Evolutionary conservation across 495 filamentous ascomycete species (phyloP).

Genomic region (Rhizodiscina lignyota): DNA sequence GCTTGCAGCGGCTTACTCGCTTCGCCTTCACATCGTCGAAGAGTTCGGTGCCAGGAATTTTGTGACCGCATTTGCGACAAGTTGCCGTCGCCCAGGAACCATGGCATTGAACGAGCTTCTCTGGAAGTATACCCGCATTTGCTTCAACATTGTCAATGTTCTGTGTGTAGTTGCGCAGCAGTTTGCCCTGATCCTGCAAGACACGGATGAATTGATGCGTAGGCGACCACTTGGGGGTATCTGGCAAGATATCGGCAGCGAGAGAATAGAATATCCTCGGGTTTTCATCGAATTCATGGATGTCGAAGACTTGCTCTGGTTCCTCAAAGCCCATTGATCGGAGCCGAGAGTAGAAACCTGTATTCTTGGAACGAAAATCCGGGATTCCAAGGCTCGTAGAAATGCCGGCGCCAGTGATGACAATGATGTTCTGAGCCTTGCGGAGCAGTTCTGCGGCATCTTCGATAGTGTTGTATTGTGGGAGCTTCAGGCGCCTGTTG

Average conservation of each 20-base stretch:
- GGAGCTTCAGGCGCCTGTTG: constrained; percentile 61
- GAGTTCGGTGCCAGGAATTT: constrained; percentile 60
- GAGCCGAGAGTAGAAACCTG: constrained; percentile 67
- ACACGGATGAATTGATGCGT: constrained; percentile 93
- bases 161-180: constrained; percentile 93
- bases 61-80: constrained; percentile 65
- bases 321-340: constrained; percentile 60
- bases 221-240: constrained; percentile 56
- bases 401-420: constrained; percentile 91
- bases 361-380: constrained; percentile 51
- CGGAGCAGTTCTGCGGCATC: constrained; percentile 48
- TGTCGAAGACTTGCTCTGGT: constrained; percentile 91
- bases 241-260: constrained; percentile 79
- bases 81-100: constrained; percentile 87
- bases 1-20: constrained; percentile 45
- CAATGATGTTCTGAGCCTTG: constrained; percentile 27
- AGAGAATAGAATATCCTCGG: constrained; percentile 76
- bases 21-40: constrained; percentile 65
- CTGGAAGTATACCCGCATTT: constrained; percentile 62
- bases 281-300: constrained; percentile 68
- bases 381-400: constrained; percentile 54
- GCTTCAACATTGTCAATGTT: constrained; percentile 97
- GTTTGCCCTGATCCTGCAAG: constrained; percentile 76
- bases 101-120: constrained; percentile 91
- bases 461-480: constrained; percentile 69